Evolutionary conservation across 164 flowering plant genomes (phyloP), one percentile per base, ranked within the genome.

Genomic region (Saururus chinensis): DNA sequence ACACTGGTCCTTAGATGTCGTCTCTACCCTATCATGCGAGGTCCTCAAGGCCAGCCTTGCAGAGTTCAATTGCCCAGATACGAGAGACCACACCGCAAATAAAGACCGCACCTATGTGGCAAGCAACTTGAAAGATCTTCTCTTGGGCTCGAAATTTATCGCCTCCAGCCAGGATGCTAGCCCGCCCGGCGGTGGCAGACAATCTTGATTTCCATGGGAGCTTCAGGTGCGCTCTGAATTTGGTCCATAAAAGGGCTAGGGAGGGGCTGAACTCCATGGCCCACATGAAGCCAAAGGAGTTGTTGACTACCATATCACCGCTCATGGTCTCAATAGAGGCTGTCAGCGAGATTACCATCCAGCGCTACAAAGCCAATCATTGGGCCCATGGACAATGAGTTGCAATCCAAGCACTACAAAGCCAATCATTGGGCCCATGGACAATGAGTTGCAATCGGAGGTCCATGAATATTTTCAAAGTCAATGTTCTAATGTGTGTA

Each of bases 281-380:
- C 14, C 17, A 7, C 4, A 13, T 45, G 17, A 17, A 45, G 17
- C 49, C 49, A 13, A 17, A 12, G 49, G 49, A 45, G 49, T 17
- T 45, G 49, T 45, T 45, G 49, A 13, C 17, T 1, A 17, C 49
- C 49, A 3, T 42, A 13, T 8, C 49, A 13, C 49, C 49, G 49
- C n/a, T n/a, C n/a, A n/a, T 45, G 49, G 17, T 45, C 49, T 12
- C 49, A 17, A 45, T 45, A 9, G 4, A 45, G 49, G 49, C 49
- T 0, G 49, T 45, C 14, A 17, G 95, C 5, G 72, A 74, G 66
- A 58, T 76, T 63, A 83, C 91, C 64, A 72, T 77, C 51, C 16
- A 48, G 19, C 73, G 95, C 0, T 74, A 72, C 0, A n/a, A 71
- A 74, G 51, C 37, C 74, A 68, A 71, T 56, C 61, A 62, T 83